Evolutionary conservation across 257 asterid genomes (phyloP), one percentile per base, ranked within the genome.

Genomic region (Solanum gracilifrons): DNA sequence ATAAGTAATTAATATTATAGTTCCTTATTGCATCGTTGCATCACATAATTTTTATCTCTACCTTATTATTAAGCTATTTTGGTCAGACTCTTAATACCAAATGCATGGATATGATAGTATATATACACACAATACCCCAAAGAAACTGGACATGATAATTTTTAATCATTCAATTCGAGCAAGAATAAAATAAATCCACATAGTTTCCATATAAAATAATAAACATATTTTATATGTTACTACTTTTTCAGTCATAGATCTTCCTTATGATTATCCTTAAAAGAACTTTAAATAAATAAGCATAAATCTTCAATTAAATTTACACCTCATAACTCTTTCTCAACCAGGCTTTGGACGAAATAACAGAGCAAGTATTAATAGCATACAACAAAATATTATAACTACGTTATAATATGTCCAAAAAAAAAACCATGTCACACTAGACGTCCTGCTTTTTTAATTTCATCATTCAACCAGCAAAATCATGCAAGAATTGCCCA

Each of bases 401-500:
- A 51, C 13, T n/a, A 74, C 9, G 21, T 62, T 62, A 10, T 6
- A 75, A 75, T 75, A 75, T 5, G 32, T 75, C 33, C 55, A 36
- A 36, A 37, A 75, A 39, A 39, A 41, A 18, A 75, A 11, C 58
- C 0, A 76, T 39, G 35, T 74, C 29, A 74, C 48, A 35, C 29
- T 25, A 72, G 12, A 32, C 27, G 7, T 8, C 31, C 82, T 35
- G 51, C 82, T 35, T 33, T 33, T 16, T 48, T 13, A 73, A 33
- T 16, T 21, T 29, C 31, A 9, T 82, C 93, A 94, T 9, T 82
- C 93, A 94, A 21, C 98, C 98, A 71, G 91, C 96, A 86, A 93
- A 96, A 88, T 92, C 98, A 86, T 93, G 97, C 93, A 93, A 71
- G 74, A 92, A 89, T 82, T 93, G 96, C 12, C 95, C 95, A 12